Base-by-base conservation (phyloP, 441 rosid species). In the Gossypium schwendimanii region DNA sequence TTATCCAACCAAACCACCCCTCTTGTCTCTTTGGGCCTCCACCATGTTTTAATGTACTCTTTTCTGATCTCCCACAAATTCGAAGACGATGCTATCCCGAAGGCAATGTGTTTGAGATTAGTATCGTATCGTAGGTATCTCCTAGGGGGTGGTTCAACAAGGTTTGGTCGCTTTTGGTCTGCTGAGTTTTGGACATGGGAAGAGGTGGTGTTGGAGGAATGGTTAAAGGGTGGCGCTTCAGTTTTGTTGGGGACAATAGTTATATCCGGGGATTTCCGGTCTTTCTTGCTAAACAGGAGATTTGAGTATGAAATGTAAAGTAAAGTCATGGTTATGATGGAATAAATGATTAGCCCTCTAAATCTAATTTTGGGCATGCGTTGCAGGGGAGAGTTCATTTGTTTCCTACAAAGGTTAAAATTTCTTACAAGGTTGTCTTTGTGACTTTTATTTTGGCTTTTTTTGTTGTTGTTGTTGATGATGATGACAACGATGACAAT, bases 1-100 rank as follows among this genome's bases (percentile, higher is more conserved):
- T 73, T 77, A 49, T 94, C 99, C 59, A 89, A 68, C 98, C 94
- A 91, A 50, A 89, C 97, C 0, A 88, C 81, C 2, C 94, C 97
- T 65, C 94, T 80, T 17, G 87, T 89, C 81, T 85, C 76, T n/a
- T 76, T 75, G 0, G 96, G 96, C 74, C 86, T 83, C 94, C 93
- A 91, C 97, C 97, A 88, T 18, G 82, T 44, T 71, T 89, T 94
- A 6, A 94, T 89, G 74, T 94, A 92, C 77, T 91, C 88, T 76
- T 92, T 92, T 64, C 99, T 80, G 47, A 77, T 84, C 20, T 94
- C 88, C 93, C 97, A 89, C 17, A 88, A 69, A 49, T 80, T 80
- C 0, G 93, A 82, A 0, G 94, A 88, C 0, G 90, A 92, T 0
- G 93, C 96, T 0, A 91, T 86, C 14, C 97, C 94, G 12, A 92